Evolutionary conservation across 2,329 filamentous ascomycete species (phyloP).

Genomic region (Cladosporium sp.): DNA sequence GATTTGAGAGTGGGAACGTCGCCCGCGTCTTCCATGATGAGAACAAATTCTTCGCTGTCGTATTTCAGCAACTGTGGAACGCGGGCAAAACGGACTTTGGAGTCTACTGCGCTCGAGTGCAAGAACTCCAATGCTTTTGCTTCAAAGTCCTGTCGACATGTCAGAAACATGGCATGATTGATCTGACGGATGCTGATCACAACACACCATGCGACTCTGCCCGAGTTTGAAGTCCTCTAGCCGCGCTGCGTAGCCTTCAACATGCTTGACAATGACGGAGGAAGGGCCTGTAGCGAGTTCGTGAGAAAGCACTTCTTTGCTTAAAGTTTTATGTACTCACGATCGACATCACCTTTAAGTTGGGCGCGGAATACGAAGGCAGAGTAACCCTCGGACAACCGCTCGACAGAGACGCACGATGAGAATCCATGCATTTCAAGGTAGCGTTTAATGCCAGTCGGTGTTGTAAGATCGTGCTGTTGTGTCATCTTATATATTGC

Average conservation of each 20-base stretch:
- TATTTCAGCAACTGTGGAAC: background rate
- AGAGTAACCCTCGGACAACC: background rate
- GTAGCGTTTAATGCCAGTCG: background rate
- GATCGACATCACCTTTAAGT: background rate
- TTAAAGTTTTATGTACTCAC: background rate
- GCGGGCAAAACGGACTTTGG: background rate
- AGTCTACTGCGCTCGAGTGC: background rate
- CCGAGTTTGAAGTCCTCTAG: background rate
- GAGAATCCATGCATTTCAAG: background rate
- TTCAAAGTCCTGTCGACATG: background rate
- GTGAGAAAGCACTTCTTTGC: too few relatives aligned
- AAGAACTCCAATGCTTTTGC: background rate
- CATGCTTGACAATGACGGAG: conserved; percentile 2
- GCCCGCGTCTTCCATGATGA: conserved; percentile 16
- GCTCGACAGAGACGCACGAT: background rate
- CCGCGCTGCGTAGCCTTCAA: background rate
- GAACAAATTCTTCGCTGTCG: background rate
- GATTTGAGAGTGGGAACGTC: conserved; percentile 13
- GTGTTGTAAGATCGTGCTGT: background rate
- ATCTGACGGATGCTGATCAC: too few relatives aligned
- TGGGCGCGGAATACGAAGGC: background rate
- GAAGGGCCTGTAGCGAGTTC: background rate
- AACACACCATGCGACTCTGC: background rate
- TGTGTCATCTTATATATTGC: background rate
- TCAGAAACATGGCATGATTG: background rate